Conservation (phyloP, 2,329 filamentous ascomycete species). For the Hypoxylon sp. region DNA sequence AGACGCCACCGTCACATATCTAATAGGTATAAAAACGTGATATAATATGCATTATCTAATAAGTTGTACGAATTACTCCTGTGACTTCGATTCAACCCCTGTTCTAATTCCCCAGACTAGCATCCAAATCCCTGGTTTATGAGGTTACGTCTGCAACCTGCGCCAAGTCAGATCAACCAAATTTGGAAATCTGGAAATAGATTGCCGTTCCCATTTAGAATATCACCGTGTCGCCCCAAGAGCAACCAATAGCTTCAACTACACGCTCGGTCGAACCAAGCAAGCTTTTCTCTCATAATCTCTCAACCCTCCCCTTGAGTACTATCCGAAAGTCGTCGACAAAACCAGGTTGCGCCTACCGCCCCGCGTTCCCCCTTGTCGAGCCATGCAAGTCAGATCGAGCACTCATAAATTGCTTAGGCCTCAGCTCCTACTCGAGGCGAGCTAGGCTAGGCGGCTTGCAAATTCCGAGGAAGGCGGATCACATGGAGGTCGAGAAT, state of each 20-base stretch:
- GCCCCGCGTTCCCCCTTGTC: slow-evolving; percentile 2
- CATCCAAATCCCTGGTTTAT: background rate
- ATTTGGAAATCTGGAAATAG: slow-evolving; percentile 49
- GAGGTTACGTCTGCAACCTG: slow-evolving; percentile 11
- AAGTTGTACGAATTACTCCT: background rate
- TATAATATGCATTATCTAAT: too few species aligned
- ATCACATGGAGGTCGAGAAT: slow-evolving; percentile 29
- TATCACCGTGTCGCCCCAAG: slow-evolving; percentile 24
- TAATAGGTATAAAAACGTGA: too few species aligned
- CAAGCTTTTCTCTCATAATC: slow-evolving; percentile 31
- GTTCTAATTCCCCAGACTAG: background rate
- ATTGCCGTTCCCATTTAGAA: slow-evolving; percentile 44
- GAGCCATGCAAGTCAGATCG: slow-evolving; percentile 1
- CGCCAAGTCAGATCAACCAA: slow-evolving; percentile 34
- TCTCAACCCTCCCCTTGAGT: slow-evolving; percentile 29
- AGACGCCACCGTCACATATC: too few species aligned
- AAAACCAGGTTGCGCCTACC: slow-evolving; percentile 4
- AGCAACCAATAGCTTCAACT: slow-evolving; percentile 41
- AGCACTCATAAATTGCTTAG: background rate
- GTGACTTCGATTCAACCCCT: background rate
- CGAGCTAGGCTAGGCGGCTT: slow-evolving; percentile 39
- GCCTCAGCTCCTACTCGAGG: slow-evolving; percentile 16
- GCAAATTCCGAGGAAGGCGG: slow-evolving; percentile 20
- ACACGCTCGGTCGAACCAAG: slow-evolving; percentile 27
- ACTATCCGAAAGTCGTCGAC: slow-evolving; percentile 5